A percentile compares a stretch with the other conserved stretches of the same genome.
Evolutionary conservation across 768 basidiomycete species (phyloP).

Genomic region (Agaricus blazei): DNA sequence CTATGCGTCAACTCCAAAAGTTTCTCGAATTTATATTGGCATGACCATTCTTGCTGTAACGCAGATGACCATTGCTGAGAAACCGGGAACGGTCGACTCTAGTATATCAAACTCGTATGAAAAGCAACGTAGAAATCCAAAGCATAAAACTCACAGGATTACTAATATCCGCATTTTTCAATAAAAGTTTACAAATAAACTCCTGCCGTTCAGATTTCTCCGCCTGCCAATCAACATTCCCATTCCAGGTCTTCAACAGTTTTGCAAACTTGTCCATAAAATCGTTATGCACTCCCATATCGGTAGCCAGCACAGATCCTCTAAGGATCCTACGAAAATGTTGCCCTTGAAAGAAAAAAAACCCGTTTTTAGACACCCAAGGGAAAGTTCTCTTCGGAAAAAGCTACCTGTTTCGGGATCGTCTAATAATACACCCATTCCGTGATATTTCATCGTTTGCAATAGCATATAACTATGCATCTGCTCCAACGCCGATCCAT

Average conservation of each 20-base stretch:
- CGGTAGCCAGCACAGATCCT: slow-evolving; percentile 84
- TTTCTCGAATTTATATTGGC: slow-evolving; percentile 83
- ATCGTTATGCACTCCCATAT: slow-evolving; percentile 86
- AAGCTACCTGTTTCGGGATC: slow-evolving; percentile 27
- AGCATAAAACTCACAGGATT: slow-evolving; percentile 74
- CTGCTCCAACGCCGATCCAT: slow-evolving; percentile 85
- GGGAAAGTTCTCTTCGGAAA: background rate
- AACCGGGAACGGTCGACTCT: slow-evolving; percentile 83
- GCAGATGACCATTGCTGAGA: slow-evolving; percentile 92
- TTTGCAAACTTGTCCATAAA: slow-evolving; percentile 70
- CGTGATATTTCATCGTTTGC: slow-evolving; percentile 75
- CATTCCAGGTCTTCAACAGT: slow-evolving; percentile 28
- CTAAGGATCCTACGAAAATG: slow-evolving; percentile 72
- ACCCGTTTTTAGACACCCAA: background rate
- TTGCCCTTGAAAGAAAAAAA: slow-evolving; percentile 22
- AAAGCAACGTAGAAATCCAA: no score
- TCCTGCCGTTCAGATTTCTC: slow-evolving; percentile 49
- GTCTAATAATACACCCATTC: slow-evolving; percentile 65
- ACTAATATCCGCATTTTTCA: slow-evolving; percentile 98
- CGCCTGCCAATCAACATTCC: slow-evolving; percentile 18
- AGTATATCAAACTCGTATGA: no score
- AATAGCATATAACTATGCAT: slow-evolving; percentile 86
- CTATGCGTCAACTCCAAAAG: slow-evolving; percentile 68
- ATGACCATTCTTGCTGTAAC: slow-evolving; percentile 85
- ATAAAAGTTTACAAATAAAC: slow-evolving; percentile 81